Evolutionary conservation across 2,329 filamentous ascomycete species (phyloP).

Genomic region (Hansfordia pulvinata): DNA sequence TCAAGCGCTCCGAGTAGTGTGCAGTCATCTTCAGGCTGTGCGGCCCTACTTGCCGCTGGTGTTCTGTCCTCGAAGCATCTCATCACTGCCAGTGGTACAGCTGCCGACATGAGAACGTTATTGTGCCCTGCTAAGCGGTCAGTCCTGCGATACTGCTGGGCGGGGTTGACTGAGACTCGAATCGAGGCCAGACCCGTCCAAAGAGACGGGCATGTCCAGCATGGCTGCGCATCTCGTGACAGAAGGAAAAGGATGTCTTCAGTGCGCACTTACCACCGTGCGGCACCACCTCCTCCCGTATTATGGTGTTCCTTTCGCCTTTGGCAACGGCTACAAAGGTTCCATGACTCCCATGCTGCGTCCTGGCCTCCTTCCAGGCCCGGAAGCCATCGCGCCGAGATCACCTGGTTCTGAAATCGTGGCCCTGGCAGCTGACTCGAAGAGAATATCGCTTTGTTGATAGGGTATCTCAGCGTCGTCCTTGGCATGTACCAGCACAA

Average conservation of each 20-base stretch:
- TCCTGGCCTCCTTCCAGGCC: slow-evolving; percentile 25
- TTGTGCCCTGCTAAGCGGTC: slow-evolving; percentile 45
- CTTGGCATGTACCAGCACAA: slow-evolving; percentile 66
- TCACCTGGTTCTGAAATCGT: slow-evolving; percentile 21
- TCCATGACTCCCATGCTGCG: slow-evolving; percentile 30
- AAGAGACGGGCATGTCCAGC: too few relatives aligned
- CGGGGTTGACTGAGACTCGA: too few relatives aligned
- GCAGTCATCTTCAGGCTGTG: too few relatives aligned
- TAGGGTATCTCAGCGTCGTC: slow-evolving; percentile 77
- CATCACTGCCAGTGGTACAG: slow-evolving; percentile 50
- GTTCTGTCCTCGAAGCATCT: slow-evolving; percentile 39
- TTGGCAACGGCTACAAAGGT: slow-evolving; percentile 34
- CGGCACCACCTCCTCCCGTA: slow-evolving; percentile 39
- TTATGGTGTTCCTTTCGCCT: slow-evolving; percentile 22
- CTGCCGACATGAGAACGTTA: slow-evolving; percentile 49
- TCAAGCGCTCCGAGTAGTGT: too few relatives aligned
- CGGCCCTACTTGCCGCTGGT: not conserved
- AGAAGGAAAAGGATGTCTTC: too few relatives aligned
- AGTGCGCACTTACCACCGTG: slow-evolving; percentile 33
- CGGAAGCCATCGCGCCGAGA: too few relatives aligned
- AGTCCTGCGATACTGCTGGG: slow-evolving; percentile 3
- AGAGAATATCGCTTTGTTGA: slow-evolving; percentile 51
- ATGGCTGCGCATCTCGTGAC: slow-evolving; percentile 3
- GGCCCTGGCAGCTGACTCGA: slow-evolving; percentile 42
- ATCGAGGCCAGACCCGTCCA: too few relatives aligned